These are phyloP conservation scores for Immersiporthe knoxdaviesiana DNA, from an alignment of 2,329 filamentous ascomycete genomes.

Conservation along the genomic window DNA sequence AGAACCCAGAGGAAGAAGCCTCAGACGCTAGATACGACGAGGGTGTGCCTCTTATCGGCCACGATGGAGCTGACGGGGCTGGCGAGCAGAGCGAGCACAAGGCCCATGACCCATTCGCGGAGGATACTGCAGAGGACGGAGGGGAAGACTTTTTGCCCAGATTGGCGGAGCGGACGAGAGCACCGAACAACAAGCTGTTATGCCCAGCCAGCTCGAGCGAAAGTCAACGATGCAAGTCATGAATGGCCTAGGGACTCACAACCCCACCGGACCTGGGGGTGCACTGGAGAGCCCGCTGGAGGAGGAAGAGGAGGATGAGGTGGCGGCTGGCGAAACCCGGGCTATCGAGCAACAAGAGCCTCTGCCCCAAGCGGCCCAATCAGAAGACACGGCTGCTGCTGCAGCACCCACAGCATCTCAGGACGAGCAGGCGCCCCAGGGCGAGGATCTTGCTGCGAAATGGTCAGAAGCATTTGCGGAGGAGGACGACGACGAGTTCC, in stretches of 20 bases:
- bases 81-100: slow-evolving; percentile 32
- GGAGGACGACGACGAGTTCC: slow-evolving; percentile 67
- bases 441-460: slow-evolving; percentile 73
- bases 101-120: slow-evolving; percentile 42
- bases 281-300: slow-evolving; percentile 39
- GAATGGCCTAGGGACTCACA: slow-evolving; percentile 48
- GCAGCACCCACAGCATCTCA: slow-evolving; percentile 32
- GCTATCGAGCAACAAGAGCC: slow-evolving; percentile 27
- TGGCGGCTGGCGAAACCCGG: neutral
- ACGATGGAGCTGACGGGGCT: slow-evolving; percentile 36
- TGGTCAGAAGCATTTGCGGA: slow-evolving; percentile 84
- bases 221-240: slow-evolving; percentile 74
- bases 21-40: slow-evolving; percentile 69
- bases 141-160: slow-evolving; percentile 66
- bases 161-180: slow-evolving; percentile 41
- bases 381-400: slow-evolving; percentile 34
- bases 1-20: slow-evolving; percentile 46
- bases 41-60: slow-evolving; percentile 65
- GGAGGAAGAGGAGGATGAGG: slow-evolving; percentile 38
- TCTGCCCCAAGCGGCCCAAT: slow-evolving; percentile 23
- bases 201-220: slow-evolving; percentile 53
- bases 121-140: slow-evolving; percentile 49
- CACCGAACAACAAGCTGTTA: slow-evolving; percentile 34
- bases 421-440: slow-evolving; percentile 35
- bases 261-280: slow-evolving; percentile 33